Conservation (phyloP, 306 rosid species). For the Fragaria ananassa region DNA sequence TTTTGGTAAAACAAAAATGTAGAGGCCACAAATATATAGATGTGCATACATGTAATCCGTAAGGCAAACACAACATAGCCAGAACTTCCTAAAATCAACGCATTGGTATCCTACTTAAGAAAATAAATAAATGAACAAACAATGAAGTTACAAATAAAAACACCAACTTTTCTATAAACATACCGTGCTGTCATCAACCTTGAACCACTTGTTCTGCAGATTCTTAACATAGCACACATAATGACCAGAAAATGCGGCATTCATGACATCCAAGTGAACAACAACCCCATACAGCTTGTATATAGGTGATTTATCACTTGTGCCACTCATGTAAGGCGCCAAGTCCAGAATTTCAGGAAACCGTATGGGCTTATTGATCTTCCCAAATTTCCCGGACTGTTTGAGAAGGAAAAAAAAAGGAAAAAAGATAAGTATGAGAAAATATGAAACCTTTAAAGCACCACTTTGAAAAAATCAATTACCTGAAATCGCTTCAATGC, state of each 20-base stretch:
- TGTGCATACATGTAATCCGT: background rate
- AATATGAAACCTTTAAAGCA: constrained; percentile 4
- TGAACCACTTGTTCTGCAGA: constrained; percentile 90
- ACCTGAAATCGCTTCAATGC: constrained; percentile 98
- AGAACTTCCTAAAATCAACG: background rate
- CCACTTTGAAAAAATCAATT: constrained; percentile 18
- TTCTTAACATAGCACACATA: constrained; percentile 92
- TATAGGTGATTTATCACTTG: constrained; percentile 82
- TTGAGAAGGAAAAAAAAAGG: too few species aligned
- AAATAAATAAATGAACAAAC: background rate
- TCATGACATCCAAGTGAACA: constrained; percentile 92
- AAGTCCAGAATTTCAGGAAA: constrained; percentile 82
- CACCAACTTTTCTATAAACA: constrained; percentile 21
- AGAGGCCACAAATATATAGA: background rate
- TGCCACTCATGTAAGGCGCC: constrained; percentile 87
- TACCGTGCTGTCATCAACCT: constrained; percentile 91
- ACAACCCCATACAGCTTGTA: constrained; percentile 86
- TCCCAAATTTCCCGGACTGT: constrained; percentile 96
- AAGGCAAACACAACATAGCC: background rate
- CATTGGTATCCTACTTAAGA: background rate
- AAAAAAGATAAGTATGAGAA: background rate
- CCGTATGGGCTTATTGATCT: constrained; percentile 82
- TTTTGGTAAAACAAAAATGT: background rate
- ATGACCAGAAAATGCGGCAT: constrained; percentile 94
- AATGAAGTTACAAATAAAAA: background rate